A percentile compares a stretch with the other conserved stretches of the same genome.
These are phyloP conservation scores for Lentinula lateritia DNA, from an alignment of 768 basidiomycete genomes.

Conservation along the genomic window DNA sequence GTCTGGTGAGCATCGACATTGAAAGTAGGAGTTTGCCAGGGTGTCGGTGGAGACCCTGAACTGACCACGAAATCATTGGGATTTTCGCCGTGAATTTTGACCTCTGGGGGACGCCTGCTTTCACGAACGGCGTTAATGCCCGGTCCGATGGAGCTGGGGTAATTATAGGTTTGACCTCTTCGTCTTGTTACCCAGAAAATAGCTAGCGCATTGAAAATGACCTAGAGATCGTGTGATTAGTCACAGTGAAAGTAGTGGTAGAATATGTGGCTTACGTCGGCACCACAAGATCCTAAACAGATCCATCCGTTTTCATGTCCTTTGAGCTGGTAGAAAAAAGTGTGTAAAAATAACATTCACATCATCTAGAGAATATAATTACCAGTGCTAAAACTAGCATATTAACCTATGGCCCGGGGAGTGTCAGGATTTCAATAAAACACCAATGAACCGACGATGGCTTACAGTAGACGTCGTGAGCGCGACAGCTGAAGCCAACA, in stretches of 20 bases:
- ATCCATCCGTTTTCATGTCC: conserved; percentile 3
- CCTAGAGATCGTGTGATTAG: neutral
- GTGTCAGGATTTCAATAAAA: neutral
- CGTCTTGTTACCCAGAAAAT: conserved; percentile 2
- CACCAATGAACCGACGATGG: neutral
- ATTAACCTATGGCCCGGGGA: neutral
- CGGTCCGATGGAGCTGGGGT: neutral
- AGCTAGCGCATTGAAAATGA: conserved; percentile 2
- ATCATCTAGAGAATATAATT: neutral
- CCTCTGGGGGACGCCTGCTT: neutral
- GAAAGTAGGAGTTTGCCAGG: neutral
- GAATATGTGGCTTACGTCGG: neutral
- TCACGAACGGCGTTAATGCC: neutral
- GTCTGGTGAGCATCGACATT: neutral
- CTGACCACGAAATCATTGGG: neutral
- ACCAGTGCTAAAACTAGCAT: neutral
- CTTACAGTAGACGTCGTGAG: conserved; percentile 1
- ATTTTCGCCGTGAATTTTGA: neutral
- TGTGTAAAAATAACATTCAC: neutral
- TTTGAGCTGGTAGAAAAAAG: neutral
- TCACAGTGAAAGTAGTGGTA: no score
- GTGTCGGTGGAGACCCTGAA: neutral
- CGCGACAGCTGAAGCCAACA: neutral
- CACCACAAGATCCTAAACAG: neutral
- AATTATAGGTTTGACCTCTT: neutral